Conservation (phyloP, 768 basidiomycete genomes). For the Amanita rubescens region DNA sequence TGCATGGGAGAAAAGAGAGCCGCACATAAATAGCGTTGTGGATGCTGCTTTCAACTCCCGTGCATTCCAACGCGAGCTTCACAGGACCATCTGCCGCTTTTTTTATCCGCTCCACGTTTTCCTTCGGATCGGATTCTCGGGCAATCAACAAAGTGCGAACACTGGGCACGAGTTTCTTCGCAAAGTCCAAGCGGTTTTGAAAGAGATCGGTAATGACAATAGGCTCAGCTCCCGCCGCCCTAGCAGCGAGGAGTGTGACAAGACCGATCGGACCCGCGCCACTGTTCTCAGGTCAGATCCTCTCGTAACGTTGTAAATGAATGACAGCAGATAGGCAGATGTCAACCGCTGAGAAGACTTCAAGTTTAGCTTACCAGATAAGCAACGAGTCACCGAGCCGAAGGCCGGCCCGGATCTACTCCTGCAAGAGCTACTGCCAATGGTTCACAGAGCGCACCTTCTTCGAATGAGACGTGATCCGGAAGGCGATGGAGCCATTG, state of each 20-base stretch:
- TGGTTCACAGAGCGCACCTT: conserved; percentile 63
- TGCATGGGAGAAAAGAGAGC: neutral
- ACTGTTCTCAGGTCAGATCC: conserved; percentile 21
- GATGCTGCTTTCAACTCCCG: conserved; percentile 56
- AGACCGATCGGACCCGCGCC: conserved; percentile 67
- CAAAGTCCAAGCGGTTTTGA: conserved; percentile 59
- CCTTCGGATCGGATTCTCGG: conserved; percentile 36
- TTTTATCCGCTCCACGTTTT: conserved; percentile 47
- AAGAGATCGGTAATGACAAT: conserved; percentile 64
- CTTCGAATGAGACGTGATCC: conserved; percentile 54
- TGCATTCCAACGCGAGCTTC: conserved; percentile 54
- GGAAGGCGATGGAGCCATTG: conserved; percentile 64
- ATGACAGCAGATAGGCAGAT: too few relatives aligned
- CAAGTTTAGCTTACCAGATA: conserved; percentile 40
- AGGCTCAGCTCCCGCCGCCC: conserved; percentile 64
- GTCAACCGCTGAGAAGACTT: neutral
- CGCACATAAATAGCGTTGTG: conserved; percentile 51
- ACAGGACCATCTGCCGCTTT: conserved; percentile 40
- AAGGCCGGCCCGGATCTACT: conserved; percentile 55
- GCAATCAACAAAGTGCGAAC: conserved; percentile 51
- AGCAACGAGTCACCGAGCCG: conserved; percentile 58
- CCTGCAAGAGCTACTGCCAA: conserved; percentile 62
- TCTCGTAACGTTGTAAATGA: neutral
- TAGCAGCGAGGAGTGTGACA: conserved; percentile 51
- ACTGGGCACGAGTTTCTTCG: conserved; percentile 51